Conservation (phyloP, 1,139 yeast genomes). For the Citeromyces hawaiiensis region DNA sequence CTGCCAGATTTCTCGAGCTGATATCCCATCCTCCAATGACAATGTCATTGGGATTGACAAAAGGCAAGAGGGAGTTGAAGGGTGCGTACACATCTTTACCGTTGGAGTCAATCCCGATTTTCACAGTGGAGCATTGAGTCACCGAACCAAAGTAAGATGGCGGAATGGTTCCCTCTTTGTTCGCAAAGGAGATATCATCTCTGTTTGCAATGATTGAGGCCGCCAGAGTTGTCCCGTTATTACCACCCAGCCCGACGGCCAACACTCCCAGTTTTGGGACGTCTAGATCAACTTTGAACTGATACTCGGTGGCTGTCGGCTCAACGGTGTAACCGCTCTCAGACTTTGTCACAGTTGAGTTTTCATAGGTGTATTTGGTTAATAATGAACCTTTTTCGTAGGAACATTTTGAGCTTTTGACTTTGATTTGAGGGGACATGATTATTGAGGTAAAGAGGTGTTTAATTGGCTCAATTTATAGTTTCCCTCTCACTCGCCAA, state of each 20-base stretch:
- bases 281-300: conserved; percentile 73
- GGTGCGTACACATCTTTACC: conserved; percentile 92
- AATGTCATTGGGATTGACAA: conserved; percentile 83
- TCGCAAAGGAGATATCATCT: conserved; percentile 63
- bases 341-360: conserved; percentile 39
- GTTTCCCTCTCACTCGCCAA: not conserved
- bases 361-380: conserved; percentile 63
- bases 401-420: conserved; percentile 48
- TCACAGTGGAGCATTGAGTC: conserved; percentile 84
- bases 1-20: conserved; percentile 51
- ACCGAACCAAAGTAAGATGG: conserved; percentile 95
- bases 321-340: conserved; percentile 52
- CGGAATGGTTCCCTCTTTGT: conserved; percentile 66
- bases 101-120: conserved; percentile 69
- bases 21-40: conserved; percentile 96
- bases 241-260: conserved; percentile 94
- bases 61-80: conserved; percentile 77
- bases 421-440: conserved; percentile 29
- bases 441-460: conserved; percentile 3
- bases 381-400: conserved; percentile 45
- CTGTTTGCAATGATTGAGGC: conserved; percentile 83
- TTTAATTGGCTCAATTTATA: not conserved
- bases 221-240: conserved; percentile 86
- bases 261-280: conserved; percentile 82
- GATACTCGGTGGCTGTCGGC: conserved; percentile 62